Conservation (phyloP, 106 monocot genomes). For the Apostasia ramifera region DNA sequence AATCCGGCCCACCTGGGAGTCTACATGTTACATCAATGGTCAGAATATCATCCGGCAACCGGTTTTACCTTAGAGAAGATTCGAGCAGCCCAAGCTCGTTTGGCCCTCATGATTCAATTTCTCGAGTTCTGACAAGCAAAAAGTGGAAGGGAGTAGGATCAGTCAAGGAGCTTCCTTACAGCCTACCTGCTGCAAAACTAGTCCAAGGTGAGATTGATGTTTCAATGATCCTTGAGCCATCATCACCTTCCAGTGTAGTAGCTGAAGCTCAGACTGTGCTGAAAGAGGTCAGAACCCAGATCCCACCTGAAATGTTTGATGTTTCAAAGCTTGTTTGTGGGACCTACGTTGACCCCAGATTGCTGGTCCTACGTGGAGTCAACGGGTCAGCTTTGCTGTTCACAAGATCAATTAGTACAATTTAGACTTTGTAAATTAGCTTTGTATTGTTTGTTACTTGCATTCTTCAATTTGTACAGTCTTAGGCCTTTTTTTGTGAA, state of each 20-base stretch:
- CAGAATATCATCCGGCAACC: slow-evolving; percentile 41
- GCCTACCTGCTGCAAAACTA: slow-evolving; percentile 56
- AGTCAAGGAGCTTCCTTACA: slow-evolving; percentile 47
- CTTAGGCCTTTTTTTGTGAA: no score
- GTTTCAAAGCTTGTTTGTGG: slow-evolving; percentile 77
- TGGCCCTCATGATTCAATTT: slow-evolving; percentile 20
- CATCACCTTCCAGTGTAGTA: not conserved
- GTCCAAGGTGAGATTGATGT: slow-evolving; percentile 43
- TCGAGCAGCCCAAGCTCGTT: slow-evolving; percentile 2
- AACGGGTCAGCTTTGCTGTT: slow-evolving; percentile 82
- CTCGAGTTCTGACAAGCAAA: slow-evolving; percentile 19
- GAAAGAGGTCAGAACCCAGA: slow-evolving; percentile 66
- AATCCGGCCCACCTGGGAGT: slow-evolving; percentile 51
- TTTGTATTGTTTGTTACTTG: no score
- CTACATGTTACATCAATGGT: slow-evolving; percentile 26
- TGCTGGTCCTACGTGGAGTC: slow-evolving; percentile 75
- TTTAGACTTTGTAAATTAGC: not conserved
- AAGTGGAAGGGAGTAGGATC: slow-evolving; percentile 38
- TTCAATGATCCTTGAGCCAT: slow-evolving; percentile 33
- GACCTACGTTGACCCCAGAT: slow-evolving; percentile 73
- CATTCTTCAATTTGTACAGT: no score
- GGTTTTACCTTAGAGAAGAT: slow-evolving; percentile 51
- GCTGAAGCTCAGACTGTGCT: slow-evolving; percentile 33
- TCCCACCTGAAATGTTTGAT: slow-evolving; percentile 92
- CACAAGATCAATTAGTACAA: slow-evolving; percentile 34